phyloP scores from a whole-genome alignment of 495 filamentous ascomycete genomes.

The Penicillium alfredii region DNA sequence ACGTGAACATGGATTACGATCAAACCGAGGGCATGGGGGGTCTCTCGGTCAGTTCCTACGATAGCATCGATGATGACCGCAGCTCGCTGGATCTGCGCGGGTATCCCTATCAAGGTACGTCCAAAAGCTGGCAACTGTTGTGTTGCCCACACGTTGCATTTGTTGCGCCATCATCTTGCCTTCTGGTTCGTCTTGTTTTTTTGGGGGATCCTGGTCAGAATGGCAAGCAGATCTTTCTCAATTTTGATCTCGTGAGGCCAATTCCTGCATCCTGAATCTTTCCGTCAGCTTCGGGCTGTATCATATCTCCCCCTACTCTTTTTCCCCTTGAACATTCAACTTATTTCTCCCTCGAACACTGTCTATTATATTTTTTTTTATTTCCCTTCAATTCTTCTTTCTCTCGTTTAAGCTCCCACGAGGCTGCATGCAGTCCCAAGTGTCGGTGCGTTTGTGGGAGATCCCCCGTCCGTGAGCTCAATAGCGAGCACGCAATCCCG shows the following conservation, averaged over 20 bases:
- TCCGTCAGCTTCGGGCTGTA: no score
- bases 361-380: no score
- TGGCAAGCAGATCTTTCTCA: no score
- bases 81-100: slow-evolving; percentile 38
- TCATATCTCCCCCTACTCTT: no score
- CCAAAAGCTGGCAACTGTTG: slow-evolving; percentile 17
- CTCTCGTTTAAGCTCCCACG: no score
- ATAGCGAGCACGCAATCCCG: slow-evolving; percentile 43
- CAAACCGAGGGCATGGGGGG: slow-evolving; percentile 45
- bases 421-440: no score
- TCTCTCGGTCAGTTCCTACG: slow-evolving; percentile 45
- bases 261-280: background rate
- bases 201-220: no score
- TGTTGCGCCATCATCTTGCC: slow-evolving; percentile 32
- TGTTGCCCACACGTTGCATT: slow-evolving; percentile 35
- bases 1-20: slow-evolving; percentile 41
- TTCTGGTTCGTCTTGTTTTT: slow-evolving; percentile 26
- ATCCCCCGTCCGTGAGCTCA: slow-evolving; percentile 17
- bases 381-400: no score
- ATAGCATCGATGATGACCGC: slow-evolving; percentile 44
- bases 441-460: no score
- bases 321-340: no score
- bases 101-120: slow-evolving; percentile 44
- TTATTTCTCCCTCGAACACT: no score
- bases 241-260: slow-evolving; percentile 1